A percentile compares a stretch with the other conserved stretches of the same genome.
phyloP scores from a whole-genome alignment of 2,329 filamentous ascomycete species.

The Camillea tinctor region DNA sequence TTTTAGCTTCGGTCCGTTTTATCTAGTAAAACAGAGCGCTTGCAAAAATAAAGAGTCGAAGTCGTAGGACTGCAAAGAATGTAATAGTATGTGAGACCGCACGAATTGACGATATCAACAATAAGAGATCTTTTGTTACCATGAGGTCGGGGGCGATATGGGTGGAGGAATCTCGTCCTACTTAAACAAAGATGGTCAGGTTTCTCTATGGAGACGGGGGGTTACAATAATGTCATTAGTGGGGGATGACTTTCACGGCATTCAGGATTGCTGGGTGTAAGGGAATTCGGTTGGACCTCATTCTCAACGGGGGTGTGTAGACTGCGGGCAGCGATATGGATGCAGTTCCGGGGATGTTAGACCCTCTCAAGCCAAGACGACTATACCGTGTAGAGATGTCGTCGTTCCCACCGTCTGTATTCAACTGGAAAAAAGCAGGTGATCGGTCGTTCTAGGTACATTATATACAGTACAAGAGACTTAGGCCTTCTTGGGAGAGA shows the following conservation, averaged over 20 bases:
- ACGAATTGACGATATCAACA: slow-evolving; percentile 28
- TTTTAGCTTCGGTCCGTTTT: slow-evolving; percentile 18
- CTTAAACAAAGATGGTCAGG: slow-evolving; percentile 27
- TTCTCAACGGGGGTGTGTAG: slow-evolving; percentile 8
- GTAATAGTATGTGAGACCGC: slow-evolving; percentile 23
- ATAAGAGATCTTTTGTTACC: slow-evolving; percentile 27
- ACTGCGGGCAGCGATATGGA: slow-evolving; percentile 27
- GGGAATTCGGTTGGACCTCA: slow-evolving; percentile 14
- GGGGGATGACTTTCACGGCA: slow-evolving; percentile 15
- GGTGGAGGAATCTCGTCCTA: slow-evolving; percentile 29
- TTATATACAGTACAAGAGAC: not conserved
- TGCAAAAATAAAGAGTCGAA: slow-evolving; percentile 11
- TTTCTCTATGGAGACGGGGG: slow-evolving; percentile 21
- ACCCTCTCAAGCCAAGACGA: slow-evolving; percentile 30
- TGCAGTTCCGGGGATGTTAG: slow-evolving; percentile 28
- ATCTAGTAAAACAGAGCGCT: slow-evolving; percentile 26
- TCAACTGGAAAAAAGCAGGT: slow-evolving; percentile 7
- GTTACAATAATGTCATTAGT: slow-evolving; percentile 24
- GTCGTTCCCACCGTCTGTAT: slow-evolving; percentile 17
- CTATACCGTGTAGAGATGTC: slow-evolving; percentile 17
- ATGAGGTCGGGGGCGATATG: slow-evolving; percentile 25
- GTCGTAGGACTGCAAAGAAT: slow-evolving; percentile 15
- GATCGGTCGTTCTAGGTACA: slow-evolving; percentile 11
- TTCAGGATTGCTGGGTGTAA: not conserved
- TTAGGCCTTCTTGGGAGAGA: not conserved